Conservation (phyloP, 2,329 filamentous ascomycete species). For the Mariannaea elegans region DNA sequence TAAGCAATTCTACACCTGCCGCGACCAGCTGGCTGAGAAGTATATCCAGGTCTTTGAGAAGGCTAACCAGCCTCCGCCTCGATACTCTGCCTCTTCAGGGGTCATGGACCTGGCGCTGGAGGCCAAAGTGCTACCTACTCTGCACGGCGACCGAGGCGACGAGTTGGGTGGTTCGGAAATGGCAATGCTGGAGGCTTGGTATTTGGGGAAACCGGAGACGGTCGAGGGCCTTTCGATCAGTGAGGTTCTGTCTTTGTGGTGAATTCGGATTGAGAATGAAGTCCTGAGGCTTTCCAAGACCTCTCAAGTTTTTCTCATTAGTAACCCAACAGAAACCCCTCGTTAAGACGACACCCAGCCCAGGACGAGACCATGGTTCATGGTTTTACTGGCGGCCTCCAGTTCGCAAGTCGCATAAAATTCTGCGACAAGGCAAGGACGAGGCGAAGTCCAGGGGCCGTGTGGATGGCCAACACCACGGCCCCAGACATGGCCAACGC, state of each 20-base stretch:
- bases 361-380: too few species aligned
- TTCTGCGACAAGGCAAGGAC: not conserved
- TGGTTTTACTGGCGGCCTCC: slow-evolving; percentile 16
- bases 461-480: not conserved
- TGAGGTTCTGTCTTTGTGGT: slow-evolving; percentile 37
- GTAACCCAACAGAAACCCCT: too few species aligned
- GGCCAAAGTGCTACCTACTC: slow-evolving; percentile 7
- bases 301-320: too few species aligned
- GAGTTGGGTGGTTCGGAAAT: slow-evolving; percentile 27
- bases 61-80: slow-evolving; percentile 27
- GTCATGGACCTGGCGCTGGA: slow-evolving; percentile 34
- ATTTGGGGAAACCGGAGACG: slow-evolving; percentile 24
- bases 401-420: slow-evolving; percentile 1
- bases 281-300: too few species aligned
- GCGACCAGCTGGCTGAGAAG: slow-evolving; percentile 24
- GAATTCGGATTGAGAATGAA: not conserved
- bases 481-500: not conserved
- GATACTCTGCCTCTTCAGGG: slow-evolving; percentile 18
- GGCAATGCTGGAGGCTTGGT: slow-evolving; percentile 36
- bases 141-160: not conserved
- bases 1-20: slow-evolving; percentile 27
- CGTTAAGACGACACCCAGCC: too few species aligned
- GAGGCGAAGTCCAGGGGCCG: slow-evolving; percentile 5
- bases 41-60: slow-evolving; percentile 31
- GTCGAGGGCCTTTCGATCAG: slow-evolving; percentile 23